Evolutionary conservation across 805 yeast species (phyloP).

Genomic region (Blastobotrys muscicola): DNA sequence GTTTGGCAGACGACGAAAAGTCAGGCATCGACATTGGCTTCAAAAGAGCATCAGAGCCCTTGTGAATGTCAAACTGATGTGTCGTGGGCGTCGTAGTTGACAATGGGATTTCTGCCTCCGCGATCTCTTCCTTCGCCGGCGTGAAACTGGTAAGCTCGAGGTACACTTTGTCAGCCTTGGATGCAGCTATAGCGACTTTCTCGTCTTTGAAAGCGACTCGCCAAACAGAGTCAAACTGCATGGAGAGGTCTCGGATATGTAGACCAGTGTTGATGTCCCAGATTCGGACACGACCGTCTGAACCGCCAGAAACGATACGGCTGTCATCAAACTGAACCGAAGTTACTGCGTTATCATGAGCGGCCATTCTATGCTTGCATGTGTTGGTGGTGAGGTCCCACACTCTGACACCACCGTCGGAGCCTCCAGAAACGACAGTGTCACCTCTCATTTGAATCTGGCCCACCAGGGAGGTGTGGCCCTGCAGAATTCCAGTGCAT

Average conservation of each 20-base stretch:
- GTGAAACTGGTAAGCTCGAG: constrained; percentile 32
- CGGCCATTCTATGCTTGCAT: constrained; percentile 57
- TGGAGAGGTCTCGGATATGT: constrained; percentile 29
- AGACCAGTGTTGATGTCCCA: constrained; percentile 33
- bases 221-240: constrained; percentile 33
- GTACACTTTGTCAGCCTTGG: constrained; percentile 20
- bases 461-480: constrained; percentile 93
- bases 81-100: not conserved
- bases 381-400: constrained; percentile 74
- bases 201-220: constrained; percentile 32
- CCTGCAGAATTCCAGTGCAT: constrained; percentile 62
- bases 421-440: constrained; percentile 75
- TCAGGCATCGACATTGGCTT: too few species aligned
- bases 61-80: too few species aligned
- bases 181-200: constrained; percentile 30
- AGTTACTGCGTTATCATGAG: constrained; percentile 36
- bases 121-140: constrained; percentile 16
- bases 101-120: not conserved
- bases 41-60: too few species aligned
- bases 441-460: constrained; percentile 64
- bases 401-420: constrained; percentile 71
- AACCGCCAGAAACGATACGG: constrained; percentile 34
- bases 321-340: constrained; percentile 32
- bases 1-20: too few species aligned
- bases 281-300: constrained; percentile 33